Evolutionary conservation across 306 rosid species (phyloP).

Genomic region (Carpinus viminea): DNA sequence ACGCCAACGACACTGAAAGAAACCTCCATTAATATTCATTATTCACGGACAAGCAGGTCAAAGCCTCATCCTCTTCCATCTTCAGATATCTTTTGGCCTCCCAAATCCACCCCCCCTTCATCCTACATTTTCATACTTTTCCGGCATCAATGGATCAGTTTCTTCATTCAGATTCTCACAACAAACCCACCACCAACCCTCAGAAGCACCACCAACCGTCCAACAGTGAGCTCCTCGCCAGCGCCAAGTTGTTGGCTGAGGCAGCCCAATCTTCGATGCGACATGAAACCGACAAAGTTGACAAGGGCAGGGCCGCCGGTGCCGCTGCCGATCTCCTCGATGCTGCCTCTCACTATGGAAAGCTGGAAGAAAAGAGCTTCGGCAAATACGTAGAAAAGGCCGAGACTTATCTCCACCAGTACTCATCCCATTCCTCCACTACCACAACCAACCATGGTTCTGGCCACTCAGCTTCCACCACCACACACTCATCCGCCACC

Average conservation of each 20-base stretch:
- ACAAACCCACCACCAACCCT: background rate
- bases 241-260: slow-evolving; percentile 34
- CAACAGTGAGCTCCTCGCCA: slow-evolving; percentile 23
- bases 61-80: background rate
- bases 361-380: slow-evolving; percentile 26
- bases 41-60: background rate
- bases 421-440: slow-evolving; percentile 5
- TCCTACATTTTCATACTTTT: background rate
- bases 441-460: background rate
- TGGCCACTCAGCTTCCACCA: background rate
- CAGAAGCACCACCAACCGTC: slow-evolving; percentile 2
- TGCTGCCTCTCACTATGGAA: slow-evolving; percentile 28
- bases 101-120: background rate
- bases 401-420: slow-evolving; percentile 29
- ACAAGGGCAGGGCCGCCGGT: slow-evolving; percentile 27
- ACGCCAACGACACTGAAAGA: background rate
- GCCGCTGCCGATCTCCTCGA: slow-evolving; percentile 30
- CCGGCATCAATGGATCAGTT: background rate
- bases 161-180: background rate
- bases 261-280: slow-evolving; percentile 3
- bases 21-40: background rate
- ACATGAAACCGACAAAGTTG: slow-evolving; percentile 18
- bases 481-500: background rate
- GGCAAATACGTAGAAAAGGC: slow-evolving; percentile 30
- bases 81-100: background rate